phyloP scores from a whole-genome alignment of 1,284 basidiomycete genomes.

The Mrakiaceae sp. region DNA sequence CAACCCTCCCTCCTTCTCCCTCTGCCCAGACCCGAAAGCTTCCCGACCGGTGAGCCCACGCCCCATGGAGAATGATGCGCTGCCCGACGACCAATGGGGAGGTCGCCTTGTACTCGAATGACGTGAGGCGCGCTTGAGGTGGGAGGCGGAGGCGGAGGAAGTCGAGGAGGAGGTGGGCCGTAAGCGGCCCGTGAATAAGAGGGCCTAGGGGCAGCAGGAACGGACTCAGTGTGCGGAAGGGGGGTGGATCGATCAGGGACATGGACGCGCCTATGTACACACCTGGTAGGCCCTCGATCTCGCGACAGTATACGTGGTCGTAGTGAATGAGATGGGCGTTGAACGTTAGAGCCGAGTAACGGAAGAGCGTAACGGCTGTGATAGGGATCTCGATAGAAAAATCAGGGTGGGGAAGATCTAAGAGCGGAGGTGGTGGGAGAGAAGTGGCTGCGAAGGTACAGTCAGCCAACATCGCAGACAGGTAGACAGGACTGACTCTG shows the following conservation, averaged over 20 bases:
- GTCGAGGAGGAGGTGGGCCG: slow-evolving; percentile 63
- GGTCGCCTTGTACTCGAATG: slow-evolving; percentile 61
- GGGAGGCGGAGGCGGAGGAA: slow-evolving; percentile 22
- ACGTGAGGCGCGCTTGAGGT: slow-evolving; percentile 30
- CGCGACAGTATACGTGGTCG: slow-evolving; percentile 45
- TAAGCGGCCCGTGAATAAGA: slow-evolving; percentile 70
- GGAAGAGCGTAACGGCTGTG: slow-evolving; percentile 59
- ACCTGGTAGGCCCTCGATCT: slow-evolving; percentile 64
- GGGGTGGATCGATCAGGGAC: neutral
- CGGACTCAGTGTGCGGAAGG: neutral
- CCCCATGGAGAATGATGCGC: slow-evolving; percentile 46
- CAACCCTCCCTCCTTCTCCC: slow-evolving; percentile 50
- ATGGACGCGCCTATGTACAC: slow-evolving; percentile 19
- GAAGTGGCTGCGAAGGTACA: slow-evolving; percentile 5
- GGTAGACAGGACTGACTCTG: slow-evolving; percentile 35
- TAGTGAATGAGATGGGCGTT: slow-evolving; percentile 35
- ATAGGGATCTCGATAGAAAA: slow-evolving; percentile 57
- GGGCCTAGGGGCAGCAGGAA: slow-evolving; percentile 42
- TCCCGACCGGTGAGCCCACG: slow-evolving; percentile 27
- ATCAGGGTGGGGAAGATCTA: slow-evolving; percentile 42
- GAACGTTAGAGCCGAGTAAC: slow-evolving; percentile 68
- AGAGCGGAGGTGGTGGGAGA: neutral
- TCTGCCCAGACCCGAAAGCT: slow-evolving; percentile 43
- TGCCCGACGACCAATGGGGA: slow-evolving; percentile 59
- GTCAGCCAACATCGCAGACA: neutral